Conservation (phyloP, 1,284 basidiomycete species). For the Ustilago crameri region DNA sequence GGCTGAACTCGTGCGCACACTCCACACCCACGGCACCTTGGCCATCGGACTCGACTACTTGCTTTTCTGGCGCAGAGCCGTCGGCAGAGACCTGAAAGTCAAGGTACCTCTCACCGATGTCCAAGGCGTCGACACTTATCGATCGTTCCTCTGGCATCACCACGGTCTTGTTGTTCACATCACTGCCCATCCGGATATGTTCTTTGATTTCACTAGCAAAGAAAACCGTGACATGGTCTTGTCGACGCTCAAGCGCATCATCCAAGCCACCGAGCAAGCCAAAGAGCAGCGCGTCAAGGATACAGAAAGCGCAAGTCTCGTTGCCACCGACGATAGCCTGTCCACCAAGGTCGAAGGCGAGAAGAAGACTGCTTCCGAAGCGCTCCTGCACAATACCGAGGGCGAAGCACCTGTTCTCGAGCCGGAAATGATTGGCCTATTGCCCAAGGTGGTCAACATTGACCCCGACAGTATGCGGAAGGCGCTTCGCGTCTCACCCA, state of each 20-base stretch:
- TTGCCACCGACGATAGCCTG: constrained; percentile 8
- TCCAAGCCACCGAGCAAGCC: constrained; percentile 23
- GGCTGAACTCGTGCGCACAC: constrained; percentile 52
- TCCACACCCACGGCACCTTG: constrained; percentile 56
- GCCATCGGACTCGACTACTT: constrained; percentile 58
- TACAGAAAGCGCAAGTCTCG: constrained; percentile 6
- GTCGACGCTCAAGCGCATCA: constrained; percentile 19
- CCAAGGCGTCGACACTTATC: constrained; percentile 40
- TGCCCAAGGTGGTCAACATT: constrained; percentile 53
- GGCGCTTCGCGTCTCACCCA: constrained; percentile 32
- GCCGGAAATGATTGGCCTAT: constrained; percentile 24
- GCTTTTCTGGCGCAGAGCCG: constrained; percentile 56
- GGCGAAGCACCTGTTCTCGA: constrained; percentile 34
- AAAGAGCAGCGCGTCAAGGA: constrained; percentile 14
- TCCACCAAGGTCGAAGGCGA: constrained; percentile 11
- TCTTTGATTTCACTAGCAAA: constrained; percentile 52
- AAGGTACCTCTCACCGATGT: constrained; percentile 57
- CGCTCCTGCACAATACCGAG: constrained; percentile 23
- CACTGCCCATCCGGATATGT: constrained; percentile 51
- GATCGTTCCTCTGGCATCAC: constrained; percentile 57
- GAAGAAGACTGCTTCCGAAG: constrained; percentile 1
- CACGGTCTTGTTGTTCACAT: constrained; percentile 58
- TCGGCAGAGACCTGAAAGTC: constrained; percentile 52
- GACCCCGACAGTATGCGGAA: constrained; percentile 12
- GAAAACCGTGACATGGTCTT: constrained; percentile 46